phyloP scores from a whole-genome alignment of 305 asterid species.

The Fraxinus paxiana region DNA sequence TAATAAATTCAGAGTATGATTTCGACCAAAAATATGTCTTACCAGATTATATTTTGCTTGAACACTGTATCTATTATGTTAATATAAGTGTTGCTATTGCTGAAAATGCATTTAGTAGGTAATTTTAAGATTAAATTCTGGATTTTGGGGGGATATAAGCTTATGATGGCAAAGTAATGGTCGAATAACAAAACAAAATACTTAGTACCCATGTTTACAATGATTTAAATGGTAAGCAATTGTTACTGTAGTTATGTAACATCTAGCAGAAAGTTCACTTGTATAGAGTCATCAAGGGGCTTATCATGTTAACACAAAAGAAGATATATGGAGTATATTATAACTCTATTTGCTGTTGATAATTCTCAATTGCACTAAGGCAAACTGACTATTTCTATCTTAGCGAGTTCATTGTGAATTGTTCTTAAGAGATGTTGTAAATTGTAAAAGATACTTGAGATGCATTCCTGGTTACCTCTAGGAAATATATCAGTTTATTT shows the following conservation, averaged over 20 bases:
- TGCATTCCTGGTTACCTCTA: neutral
- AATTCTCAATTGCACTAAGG: constrained; percentile 7
- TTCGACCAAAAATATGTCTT: neutral
- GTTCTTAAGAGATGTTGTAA: neutral
- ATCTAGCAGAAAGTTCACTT: constrained; percentile 6
- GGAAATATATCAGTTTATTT: neutral
- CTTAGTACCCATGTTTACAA: neutral
- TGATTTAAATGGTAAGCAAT: neutral
- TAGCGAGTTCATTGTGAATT: constrained; percentile 1
- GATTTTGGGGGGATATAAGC: neutral
- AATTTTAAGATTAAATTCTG: neutral
- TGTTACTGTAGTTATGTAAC: neutral
- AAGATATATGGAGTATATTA: constrained; percentile 5
- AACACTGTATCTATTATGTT: neutral
- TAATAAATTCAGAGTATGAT: constrained; percentile 80
- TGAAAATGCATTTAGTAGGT: neutral
- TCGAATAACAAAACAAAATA: neutral
- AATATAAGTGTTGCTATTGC: neutral
- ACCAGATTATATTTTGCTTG: neutral
- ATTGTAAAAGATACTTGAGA: neutral
- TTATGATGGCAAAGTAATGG: constrained; percentile 1
- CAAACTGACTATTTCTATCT: neutral
- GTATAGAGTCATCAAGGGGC: constrained; percentile 10
- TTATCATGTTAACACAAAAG: constrained; percentile 2
- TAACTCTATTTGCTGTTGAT: neutral